phyloP scores from a whole-genome alignment of 768 basidiomycete species.

The Terana coerulea region DNA sequence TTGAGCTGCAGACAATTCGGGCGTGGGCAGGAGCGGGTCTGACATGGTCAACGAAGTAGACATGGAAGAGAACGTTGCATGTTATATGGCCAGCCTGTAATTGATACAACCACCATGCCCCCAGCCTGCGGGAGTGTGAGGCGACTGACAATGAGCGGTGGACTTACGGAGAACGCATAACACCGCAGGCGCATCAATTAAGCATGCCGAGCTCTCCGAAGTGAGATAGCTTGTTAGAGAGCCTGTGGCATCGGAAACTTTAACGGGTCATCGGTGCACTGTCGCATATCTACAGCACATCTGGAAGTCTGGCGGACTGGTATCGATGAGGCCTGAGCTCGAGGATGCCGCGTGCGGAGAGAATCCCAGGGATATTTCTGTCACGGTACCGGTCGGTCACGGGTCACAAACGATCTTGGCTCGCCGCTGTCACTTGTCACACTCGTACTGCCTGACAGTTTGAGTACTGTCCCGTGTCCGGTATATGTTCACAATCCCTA shows the following conservation, averaged over 20 bases:
- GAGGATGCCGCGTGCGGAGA: slow-evolving; percentile 9
- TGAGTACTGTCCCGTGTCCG: slow-evolving; percentile 18
- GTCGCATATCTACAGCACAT: no score
- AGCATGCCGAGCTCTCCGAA: no score
- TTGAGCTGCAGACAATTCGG: neutral
- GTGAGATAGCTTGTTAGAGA: no score
- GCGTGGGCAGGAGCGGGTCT: neutral
- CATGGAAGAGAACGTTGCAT: neutral
- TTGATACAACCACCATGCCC: neutral
- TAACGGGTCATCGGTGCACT: no score
- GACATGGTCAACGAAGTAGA: neutral
- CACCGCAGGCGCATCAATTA: no score
- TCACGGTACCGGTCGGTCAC: no score
- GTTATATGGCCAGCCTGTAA: neutral
- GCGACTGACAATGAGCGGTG: neutral
- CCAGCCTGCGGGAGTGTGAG: neutral
- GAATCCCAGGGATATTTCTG: slow-evolving; percentile 15
- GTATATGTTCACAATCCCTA: slow-evolving; percentile 5
- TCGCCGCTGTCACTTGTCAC: no score
- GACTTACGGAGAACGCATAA: neutral
- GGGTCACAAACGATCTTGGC: no score
- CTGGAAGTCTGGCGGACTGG: no score
- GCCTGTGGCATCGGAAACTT: no score
- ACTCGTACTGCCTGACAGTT: no score
- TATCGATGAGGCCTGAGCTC: no score